A percentile compares a stretch with the other conserved stretches of the same genome.
These are phyloP conservation scores for Coemansia sp. DNA, from an alignment of 371 early-diverging fungal genomes.

Conservation along the genomic window DNA sequence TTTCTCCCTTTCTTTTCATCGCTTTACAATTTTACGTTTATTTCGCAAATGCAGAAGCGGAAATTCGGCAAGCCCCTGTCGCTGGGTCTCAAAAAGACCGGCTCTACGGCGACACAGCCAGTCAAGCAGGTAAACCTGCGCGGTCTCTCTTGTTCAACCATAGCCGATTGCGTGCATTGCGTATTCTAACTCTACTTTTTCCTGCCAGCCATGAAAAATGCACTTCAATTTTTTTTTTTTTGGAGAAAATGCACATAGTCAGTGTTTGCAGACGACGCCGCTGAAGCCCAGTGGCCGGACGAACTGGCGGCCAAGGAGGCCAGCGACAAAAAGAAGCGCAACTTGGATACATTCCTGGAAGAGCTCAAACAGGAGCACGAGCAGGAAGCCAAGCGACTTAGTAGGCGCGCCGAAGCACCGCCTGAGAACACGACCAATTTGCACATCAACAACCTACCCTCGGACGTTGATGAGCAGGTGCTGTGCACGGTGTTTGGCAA, in stretches of 20 bases:
- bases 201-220: too few relatives aligned
- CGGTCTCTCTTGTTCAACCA: too few relatives aligned
- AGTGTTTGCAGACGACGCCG: slow-evolving; percentile 6
- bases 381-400: slow-evolving; percentile 52
- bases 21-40: background rate
- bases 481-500: slow-evolving; percentile 76
- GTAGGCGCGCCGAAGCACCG: background rate
- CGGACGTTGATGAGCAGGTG: slow-evolving; percentile 66
- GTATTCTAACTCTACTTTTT: too few relatives aligned
- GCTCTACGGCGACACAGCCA: background rate
- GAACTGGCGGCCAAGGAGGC: slow-evolving; percentile 30
- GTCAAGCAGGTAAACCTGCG: slow-evolving; percentile 29
- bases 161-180: too few relatives aligned
- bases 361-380: slow-evolving; percentile 72
- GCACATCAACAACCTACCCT: slow-evolving; percentile 83
- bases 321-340: slow-evolving; percentile 67
- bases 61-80: slow-evolving; percentile 19
- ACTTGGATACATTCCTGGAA: slow-evolving; percentile 80
- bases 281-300: background rate
- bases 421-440: slow-evolving; percentile 80
- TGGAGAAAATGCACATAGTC: background rate
- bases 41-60: slow-evolving; percentile 25
- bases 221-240: too few relatives aligned
- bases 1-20: background rate
- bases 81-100: slow-evolving; percentile 16